A percentile compares a stretch with the other conserved stretches of the same genome.
These are phyloP conservation scores for Conringia planisiliqua DNA, from an alignment of 345 rosid genomes.

Conservation along the genomic window DNA sequence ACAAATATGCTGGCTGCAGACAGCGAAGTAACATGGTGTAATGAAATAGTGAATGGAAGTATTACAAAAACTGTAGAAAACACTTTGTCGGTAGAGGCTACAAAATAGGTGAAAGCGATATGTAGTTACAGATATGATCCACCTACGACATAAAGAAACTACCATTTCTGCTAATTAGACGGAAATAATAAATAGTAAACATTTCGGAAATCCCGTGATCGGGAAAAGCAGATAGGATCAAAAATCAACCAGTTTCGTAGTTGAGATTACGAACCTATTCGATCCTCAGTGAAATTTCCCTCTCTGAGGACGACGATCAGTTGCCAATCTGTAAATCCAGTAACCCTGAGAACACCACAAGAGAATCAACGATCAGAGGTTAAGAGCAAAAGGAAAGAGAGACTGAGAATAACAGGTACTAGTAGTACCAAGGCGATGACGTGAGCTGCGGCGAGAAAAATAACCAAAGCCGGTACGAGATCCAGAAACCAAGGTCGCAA, in stretches of 20 bases:
- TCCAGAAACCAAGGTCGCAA: constrained; percentile 71
- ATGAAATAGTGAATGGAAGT: neutral
- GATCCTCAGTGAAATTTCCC: constrained; percentile 57
- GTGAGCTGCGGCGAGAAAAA: constrained; percentile 71
- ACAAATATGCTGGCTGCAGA: neutral
- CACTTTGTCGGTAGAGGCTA: neutral
- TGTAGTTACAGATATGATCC: constrained; percentile 1
- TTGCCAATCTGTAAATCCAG: constrained; percentile 80
- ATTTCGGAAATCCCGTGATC: neutral
- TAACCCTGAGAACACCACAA: constrained; percentile 42
- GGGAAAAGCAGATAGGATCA: neutral
- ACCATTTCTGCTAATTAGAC: neutral
- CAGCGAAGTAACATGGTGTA: neutral
- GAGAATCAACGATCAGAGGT: neutral
- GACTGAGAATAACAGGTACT: neutral
- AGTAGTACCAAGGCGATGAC: constrained; percentile 65
- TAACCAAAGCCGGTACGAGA: constrained; percentile 56
- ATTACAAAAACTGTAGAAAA: neutral
- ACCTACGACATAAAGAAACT: neutral
- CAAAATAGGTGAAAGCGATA: neutral
- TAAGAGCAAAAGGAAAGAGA: neutral
- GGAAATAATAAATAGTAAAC: neutral
- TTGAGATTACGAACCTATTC: constrained; percentile 14
- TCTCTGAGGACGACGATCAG: constrained; percentile 70
- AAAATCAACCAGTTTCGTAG: neutral